phyloP scores from a whole-genome alignment of 192 early-diverging fungal species.

The Backusella luteola region DNA sequence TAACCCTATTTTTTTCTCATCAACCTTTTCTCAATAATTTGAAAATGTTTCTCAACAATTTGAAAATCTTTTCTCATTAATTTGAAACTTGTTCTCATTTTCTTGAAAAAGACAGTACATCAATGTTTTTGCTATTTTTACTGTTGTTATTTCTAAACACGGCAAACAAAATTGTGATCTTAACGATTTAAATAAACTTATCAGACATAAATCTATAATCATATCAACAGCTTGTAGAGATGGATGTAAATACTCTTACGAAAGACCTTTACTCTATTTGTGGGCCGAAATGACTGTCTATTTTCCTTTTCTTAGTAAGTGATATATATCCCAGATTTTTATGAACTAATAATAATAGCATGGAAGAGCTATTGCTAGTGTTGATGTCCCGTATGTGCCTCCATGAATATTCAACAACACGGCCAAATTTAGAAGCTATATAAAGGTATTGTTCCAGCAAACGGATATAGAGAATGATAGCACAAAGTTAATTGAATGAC shows the following conservation, averaged over 20 bases:
- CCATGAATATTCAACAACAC: neutral
- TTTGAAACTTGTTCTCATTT: too few relatives aligned
- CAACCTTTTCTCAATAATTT: too few relatives aligned
- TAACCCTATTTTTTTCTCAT: too few relatives aligned
- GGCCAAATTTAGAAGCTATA: neutral
- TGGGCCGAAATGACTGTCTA: neutral
- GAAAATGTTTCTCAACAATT: too few relatives aligned
- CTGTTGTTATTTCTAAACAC: neutral
- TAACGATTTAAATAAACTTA: neutral
- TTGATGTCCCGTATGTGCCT: neutral
- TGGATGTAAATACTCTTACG: neutral
- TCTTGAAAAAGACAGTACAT: too few relatives aligned
- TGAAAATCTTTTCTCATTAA: too few relatives aligned
- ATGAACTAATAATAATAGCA: neutral
- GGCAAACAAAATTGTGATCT: neutral
- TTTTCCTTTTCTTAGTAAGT: neutral
- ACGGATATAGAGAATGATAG: neutral
- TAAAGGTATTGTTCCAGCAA: neutral
- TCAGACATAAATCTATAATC: neutral
- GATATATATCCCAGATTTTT: neutral
- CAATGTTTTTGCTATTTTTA: neutral
- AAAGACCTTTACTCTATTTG: neutral
- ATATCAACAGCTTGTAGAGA: neutral
- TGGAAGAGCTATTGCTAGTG: neutral
- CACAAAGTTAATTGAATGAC: neutral